phyloP scores from a whole-genome alignment of 192 early-diverging fungal species.

The Coemansia sp. region DNA sequence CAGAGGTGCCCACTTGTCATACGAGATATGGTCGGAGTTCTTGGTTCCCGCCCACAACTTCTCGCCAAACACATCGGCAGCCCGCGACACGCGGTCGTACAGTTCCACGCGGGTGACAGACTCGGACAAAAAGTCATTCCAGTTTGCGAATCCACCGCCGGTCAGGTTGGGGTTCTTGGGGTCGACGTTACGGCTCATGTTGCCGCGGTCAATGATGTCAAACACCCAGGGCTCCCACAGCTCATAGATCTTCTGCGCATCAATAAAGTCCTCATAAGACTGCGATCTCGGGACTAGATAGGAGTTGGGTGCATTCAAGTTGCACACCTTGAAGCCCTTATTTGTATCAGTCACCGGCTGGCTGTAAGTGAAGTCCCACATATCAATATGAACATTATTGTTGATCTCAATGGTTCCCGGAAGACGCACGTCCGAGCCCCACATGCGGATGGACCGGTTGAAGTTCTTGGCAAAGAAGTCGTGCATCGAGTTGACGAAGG shows the following conservation, averaged over 20 bases:
- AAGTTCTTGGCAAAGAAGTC: slow-evolving; percentile 44
- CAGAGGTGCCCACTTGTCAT: slow-evolving; percentile 38
- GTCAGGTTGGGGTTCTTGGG: slow-evolving; percentile 34
- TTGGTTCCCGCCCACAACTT: slow-evolving; percentile 50
- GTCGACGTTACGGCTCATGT: slow-evolving; percentile 37
- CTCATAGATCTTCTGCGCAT: slow-evolving; percentile 38
- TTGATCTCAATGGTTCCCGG: slow-evolving; percentile 45
- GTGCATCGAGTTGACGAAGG: slow-evolving; percentile 43
- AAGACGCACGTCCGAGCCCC: slow-evolving; percentile 51
- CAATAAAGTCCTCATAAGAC: slow-evolving; percentile 35
- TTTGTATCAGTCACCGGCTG: slow-evolving; percentile 33
- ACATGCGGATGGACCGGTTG: slow-evolving; percentile 46
- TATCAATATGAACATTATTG: slow-evolving; percentile 32
- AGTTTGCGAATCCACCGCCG: slow-evolving; percentile 49
- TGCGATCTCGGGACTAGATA: slow-evolving; percentile 51
- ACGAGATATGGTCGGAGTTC: slow-evolving; percentile 33
- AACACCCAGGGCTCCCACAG: slow-evolving; percentile 50
- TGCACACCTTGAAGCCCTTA: slow-evolving; percentile 43
- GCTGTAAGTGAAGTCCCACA: slow-evolving; percentile 30
- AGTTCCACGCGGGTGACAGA: slow-evolving; percentile 51
- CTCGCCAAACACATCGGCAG: slow-evolving; percentile 42
- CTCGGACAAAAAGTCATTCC: slow-evolving; percentile 48
- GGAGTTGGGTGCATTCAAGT: slow-evolving; percentile 45
- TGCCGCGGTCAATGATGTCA: slow-evolving; percentile 40
- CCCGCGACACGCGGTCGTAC: slow-evolving; percentile 41